Percentiles rank a stretch among this genome's conserved stretches.
These are phyloP conservation scores for Allium fistulosum DNA, from an alignment of 106 monocot genomes.

Conservation along the genomic window DNA sequence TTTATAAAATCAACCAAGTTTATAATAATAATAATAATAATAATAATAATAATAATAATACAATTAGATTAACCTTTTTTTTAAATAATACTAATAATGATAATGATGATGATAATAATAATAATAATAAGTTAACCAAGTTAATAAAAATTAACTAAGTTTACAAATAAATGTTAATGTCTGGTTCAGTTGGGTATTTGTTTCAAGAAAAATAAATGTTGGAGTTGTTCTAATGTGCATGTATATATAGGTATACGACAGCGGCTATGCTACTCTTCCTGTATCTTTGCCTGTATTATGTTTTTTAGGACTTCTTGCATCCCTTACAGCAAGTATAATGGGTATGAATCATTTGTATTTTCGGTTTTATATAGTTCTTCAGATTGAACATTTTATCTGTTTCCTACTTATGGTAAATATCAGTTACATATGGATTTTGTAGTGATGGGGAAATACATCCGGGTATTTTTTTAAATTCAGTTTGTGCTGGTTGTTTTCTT, in stretches of 20 bases:
- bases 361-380: not conserved
- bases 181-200: not conserved
- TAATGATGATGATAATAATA: too few species aligned
- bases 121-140: too few species aligned
- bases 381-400: not conserved
- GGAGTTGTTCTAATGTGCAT: not conserved
- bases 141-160: too few species aligned
- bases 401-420: not conserved
- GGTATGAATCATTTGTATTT: slow-evolving; percentile 21
- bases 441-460: slow-evolving; percentile 27
- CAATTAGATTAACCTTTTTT: too few species aligned
- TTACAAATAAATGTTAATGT: too few species aligned
- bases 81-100: too few species aligned
- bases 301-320: slow-evolving; percentile 38
- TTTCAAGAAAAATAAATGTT: too few species aligned
- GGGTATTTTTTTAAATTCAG: slow-evolving; percentile 36
- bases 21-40: too few species aligned
- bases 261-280: not conserved
- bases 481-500: slow-evolving; percentile 42
- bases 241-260: not conserved
- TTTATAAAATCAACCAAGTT: too few species aligned
- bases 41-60: too few species aligned
- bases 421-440: not conserved
- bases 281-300: slow-evolving; percentile 11
- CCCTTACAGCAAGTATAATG: slow-evolving; percentile 35